Conservation (phyloP, 352 stramenopile species). For the Phytophthora foliorum region DNA sequence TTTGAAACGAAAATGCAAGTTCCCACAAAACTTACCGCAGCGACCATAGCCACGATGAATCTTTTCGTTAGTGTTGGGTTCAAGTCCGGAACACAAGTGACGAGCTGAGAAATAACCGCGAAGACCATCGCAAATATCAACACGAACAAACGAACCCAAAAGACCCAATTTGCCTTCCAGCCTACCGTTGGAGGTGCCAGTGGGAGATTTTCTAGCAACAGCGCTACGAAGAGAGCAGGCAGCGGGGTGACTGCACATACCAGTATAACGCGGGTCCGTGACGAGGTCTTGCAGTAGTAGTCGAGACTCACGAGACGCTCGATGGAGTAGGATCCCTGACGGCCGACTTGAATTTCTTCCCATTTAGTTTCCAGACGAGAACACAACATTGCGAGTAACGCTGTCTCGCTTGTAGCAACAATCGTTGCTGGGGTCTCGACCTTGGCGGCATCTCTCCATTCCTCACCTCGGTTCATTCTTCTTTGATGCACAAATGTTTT, state of each 20-base stretch:
- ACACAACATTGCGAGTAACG: no score
- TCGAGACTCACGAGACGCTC: slow-evolving; percentile 2
- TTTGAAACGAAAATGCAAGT: neutral
- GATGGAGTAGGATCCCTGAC: slow-evolving; percentile 1
- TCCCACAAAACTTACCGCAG: neutral
- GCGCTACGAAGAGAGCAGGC: slow-evolving; percentile 4
- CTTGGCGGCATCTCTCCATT: no score
- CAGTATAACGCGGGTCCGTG: neutral
- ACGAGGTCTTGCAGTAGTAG: slow-evolving; percentile 5
- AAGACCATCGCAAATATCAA: slow-evolving; percentile 7
- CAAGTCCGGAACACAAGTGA: neutral
- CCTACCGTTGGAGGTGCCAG: slow-evolving; percentile 9
- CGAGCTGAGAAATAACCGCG: neutral
- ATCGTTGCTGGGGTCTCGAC: no score
- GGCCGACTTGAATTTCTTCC: slow-evolving; percentile 9
- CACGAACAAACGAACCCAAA: slow-evolving; percentile 15
- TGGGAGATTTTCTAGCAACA: slow-evolving; percentile 18
- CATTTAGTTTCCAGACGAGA: neutral
- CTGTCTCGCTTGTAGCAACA: no score
- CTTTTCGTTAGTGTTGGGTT: neutral
- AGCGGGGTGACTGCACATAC: slow-evolving; percentile 10
- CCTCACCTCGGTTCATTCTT: no score
- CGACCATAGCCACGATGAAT: neutral
- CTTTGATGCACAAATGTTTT: no score
- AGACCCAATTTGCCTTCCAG: slow-evolving; percentile 25